Base-by-base conservation (phyloP, 306 rosid species). In the Trifolium subterraneum region DNA sequence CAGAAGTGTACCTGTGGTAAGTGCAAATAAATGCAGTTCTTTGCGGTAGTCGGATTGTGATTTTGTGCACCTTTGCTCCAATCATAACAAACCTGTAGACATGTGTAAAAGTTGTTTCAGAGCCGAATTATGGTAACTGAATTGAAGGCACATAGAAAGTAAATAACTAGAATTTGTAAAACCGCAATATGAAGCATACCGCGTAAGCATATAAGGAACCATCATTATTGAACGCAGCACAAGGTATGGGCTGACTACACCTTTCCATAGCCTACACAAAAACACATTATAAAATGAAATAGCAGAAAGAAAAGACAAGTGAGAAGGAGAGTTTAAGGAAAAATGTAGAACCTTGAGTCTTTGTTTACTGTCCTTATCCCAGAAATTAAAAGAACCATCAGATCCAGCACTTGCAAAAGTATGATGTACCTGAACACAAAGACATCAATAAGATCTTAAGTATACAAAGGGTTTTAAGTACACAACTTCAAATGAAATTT, bases 331-430 rank as follows among this genome's bases (percentile, higher is more conserved):
- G 68, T 47, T 75, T 36, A 48, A 48, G 81, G 64, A 36, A 31
- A 76, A 66, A 60, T 56, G 19, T 58, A 31, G 66, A 63, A 93
- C 97, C 97, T 94, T 94, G 42, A 92, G 97, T 81, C 97, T 92
- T 74, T 94, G 97, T 81, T 90, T 94, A 67, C 96, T 94, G 89
- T 94, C 96, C 79, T 94, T 92, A 58, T 92, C 97, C 96, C 99
- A 92, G 89, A 94, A 92, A 83, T 94, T 90, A 81, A 88, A 92
- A 64, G 99, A 89, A 62, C 99, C 99, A 70, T 92, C 97, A 31
- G 97, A 94, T 48, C 99, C 99, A 10, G 99, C 88, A 47, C 97
- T 94, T 79, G 97, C 96, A 76, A 94, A 90, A 74, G 99, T 94
- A 81, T 92, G 99, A 85, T 92, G 93, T 65, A 92, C 66, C 99